Conservation (phyloP, 1,284 basidiomycete species). For the Spongispora temasekensis region DNA sequence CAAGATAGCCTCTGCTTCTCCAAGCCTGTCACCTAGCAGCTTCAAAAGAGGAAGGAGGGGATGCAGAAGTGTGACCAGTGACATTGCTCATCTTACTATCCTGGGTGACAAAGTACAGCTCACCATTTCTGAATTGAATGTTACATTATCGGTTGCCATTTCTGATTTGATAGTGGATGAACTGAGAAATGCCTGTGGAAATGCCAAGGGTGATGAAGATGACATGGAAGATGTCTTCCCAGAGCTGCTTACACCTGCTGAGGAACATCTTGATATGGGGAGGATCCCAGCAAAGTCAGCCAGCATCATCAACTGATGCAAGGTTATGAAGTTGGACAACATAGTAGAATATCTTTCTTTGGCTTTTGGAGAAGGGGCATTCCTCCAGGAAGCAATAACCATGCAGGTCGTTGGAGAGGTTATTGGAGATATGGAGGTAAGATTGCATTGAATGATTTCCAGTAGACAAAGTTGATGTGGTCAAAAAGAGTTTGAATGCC, state of each 20-base stretch:
- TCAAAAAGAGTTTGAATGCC: background rate
- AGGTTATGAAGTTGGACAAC: background rate
- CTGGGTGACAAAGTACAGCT: background rate
- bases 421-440: background rate
- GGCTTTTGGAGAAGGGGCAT: background rate
- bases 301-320: no score
- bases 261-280: background rate
- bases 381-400: slow-evolving; percentile 13
- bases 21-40: slow-evolving; percentile 1
- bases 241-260: background rate
- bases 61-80: slow-evolving; percentile 5
- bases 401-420: background rate
- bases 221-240: background rate
- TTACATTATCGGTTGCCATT: no score
- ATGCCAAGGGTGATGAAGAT: slow-evolving; percentile 8
- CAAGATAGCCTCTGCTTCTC: slow-evolving; percentile 11
- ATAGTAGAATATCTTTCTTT: background rate
- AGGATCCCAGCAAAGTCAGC: background rate
- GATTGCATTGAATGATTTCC: no score
- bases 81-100: slow-evolving; percentile 9
- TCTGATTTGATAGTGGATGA: slow-evolving; percentile 4
- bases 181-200: background rate
- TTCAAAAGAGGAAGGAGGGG: slow-evolving; percentile 8
- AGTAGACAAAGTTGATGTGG: background rate
- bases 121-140: no score